Conservation (phyloP, 148 eudicot species). For the Linanthus parryae region DNA sequence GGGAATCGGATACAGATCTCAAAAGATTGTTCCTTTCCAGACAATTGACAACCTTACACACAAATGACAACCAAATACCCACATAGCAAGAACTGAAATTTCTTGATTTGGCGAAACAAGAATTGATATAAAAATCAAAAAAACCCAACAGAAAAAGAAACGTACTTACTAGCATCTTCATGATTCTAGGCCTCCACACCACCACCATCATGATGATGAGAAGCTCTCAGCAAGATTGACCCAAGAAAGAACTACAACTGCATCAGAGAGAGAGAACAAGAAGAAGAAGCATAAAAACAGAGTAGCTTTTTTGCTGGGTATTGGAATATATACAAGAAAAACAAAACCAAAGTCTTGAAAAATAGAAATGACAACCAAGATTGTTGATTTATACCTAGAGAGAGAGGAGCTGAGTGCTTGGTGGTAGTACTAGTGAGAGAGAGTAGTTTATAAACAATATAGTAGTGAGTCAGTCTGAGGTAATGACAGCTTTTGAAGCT, state of each 20-base stretch:
- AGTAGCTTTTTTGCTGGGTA: slow-evolving; percentile 15
- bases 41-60: not conserved
- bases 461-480: too few relatives aligned
- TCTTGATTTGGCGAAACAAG: not conserved
- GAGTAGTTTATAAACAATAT: too few relatives aligned
- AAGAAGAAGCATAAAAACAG: slow-evolving; percentile 15
- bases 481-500: too few relatives aligned
- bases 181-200: slow-evolving; percentile 31
- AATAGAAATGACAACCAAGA: slow-evolving; percentile 39
- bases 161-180: slow-evolving; percentile 54
- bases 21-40: slow-evolving; percentile 8
- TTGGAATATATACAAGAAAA: not conserved
- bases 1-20: slow-evolving; percentile 7
- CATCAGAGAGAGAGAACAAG: slow-evolving; percentile 16
- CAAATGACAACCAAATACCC: not conserved
- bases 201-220: too few relatives aligned
- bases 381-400: not conserved
- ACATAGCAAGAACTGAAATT: not conserved
- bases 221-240: too few relatives aligned
- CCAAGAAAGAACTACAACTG: slow-evolving; percentile 18
- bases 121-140: not conserved
- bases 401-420: too few relatives aligned
- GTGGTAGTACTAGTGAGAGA: too few relatives aligned
- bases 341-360: too few relatives aligned
- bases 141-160: slow-evolving; percentile 19